These are phyloP conservation scores for Naganishia sp. DNA, from an alignment of 1,284 basidiomycete genomes.

Conservation along the genomic window DNA sequence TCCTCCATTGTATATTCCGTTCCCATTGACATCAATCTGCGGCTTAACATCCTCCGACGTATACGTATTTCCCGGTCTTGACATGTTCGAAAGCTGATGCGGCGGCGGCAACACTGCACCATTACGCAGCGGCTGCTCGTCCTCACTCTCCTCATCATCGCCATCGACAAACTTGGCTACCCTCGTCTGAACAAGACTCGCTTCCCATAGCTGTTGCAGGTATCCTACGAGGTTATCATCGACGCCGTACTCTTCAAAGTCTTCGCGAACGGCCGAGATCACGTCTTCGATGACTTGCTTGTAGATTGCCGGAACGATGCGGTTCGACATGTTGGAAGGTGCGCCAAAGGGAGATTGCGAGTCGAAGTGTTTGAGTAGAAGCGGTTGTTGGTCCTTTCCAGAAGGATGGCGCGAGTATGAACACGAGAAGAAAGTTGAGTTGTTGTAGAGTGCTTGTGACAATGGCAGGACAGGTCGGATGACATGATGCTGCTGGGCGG, in stretches of 20 bases:
- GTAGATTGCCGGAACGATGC: constrained; percentile 69
- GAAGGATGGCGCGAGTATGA: too few relatives aligned
- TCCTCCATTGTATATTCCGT: constrained; percentile 30
- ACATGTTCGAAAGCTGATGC: constrained; percentile 8
- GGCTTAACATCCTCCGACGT: constrained; percentile 20
- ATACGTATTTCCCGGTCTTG: constrained; percentile 4
- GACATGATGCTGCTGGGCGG: constrained; percentile 2
- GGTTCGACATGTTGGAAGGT: constrained; percentile 18
- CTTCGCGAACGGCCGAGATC: constrained; percentile 79
- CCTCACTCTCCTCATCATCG: constrained; percentile 30
- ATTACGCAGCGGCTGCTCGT: constrained; percentile 17
- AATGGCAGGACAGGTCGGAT: background rate
- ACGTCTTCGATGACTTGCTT: constrained; percentile 96
- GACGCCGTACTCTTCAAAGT: constrained; percentile 97
- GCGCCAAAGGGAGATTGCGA: too few relatives aligned
- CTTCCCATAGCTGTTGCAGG: constrained; percentile 80
- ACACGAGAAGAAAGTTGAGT: too few relatives aligned
- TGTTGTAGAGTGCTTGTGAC: background rate
- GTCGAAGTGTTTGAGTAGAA: too few relatives aligned
- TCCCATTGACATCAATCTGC: constrained; percentile 28
- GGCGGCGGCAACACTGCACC: background rate
- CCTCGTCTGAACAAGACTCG: constrained; percentile 84
- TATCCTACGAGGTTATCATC: constrained; percentile 59
- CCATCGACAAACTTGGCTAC: constrained; percentile 75
- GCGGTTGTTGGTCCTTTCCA: background rate